A percentile compares a stretch with the other conserved stretches of the same genome.
These are phyloP conservation scores for Yamadazyma taylorii DNA, from an alignment of 1,139 yeast species.

Conservation along the genomic window DNA sequence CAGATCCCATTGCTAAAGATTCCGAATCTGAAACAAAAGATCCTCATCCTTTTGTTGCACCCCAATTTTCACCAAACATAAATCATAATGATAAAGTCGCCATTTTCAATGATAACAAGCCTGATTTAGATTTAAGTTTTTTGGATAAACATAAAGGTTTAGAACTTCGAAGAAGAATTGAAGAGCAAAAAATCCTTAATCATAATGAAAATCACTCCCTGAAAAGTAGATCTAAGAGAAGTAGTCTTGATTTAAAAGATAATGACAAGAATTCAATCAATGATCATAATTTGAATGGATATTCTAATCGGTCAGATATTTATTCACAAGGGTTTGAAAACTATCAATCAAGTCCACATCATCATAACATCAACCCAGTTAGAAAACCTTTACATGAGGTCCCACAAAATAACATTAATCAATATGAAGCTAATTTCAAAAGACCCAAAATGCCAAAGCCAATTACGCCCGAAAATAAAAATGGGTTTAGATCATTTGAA, in stretches of 20 bases:
- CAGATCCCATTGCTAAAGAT: background rate
- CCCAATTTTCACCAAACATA: background rate
- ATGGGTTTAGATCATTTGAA: background rate
- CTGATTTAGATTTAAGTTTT: slow-evolving; percentile 9
- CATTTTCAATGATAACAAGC: background rate
- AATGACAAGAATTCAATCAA: background rate
- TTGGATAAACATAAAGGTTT: slow-evolving; percentile 22
- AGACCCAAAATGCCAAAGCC: slow-evolving; percentile 24
- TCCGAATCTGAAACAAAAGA: background rate
- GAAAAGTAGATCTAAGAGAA: slow-evolving; percentile 3
- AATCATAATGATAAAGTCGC: background rate
- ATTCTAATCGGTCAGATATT: too few species aligned
- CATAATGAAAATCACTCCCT: slow-evolving; percentile 10
- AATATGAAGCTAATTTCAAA: slow-evolving; percentile 19
- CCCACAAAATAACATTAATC: slow-evolving; percentile 18
- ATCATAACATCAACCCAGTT: background rate
- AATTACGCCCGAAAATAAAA: background rate
- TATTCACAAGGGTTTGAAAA: background rate
- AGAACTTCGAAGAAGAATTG: slow-evolving; percentile 28
- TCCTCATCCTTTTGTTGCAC: background rate
- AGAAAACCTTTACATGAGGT: slow-evolving; percentile 18
- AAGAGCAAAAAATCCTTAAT: slow-evolving; percentile 24
- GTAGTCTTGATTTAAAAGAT: slow-evolving; percentile 1
- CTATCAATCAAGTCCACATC: slow-evolving; percentile 1
- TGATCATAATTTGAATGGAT: background rate